Evolutionary conservation across 495 filamentous ascomycete species (phyloP), one percentile per base, ranked within the genome.

Genomic region (Penicillium herquei): DNA sequence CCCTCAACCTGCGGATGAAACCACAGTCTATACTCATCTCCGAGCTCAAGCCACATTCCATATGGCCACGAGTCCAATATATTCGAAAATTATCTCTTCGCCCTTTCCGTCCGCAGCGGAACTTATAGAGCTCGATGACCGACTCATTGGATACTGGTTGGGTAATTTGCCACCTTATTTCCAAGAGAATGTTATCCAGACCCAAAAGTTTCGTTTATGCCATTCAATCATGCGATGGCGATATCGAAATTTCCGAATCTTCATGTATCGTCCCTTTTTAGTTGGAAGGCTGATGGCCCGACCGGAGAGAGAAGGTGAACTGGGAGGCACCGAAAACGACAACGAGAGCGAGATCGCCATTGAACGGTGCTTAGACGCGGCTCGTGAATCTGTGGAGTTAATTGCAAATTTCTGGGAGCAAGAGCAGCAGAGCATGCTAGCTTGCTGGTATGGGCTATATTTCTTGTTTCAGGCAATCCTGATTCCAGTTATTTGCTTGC

Each of bases 371-470:
- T 40, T 63, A 13, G 51, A 58, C 18, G 52, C 55, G 32, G 56
- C 55, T 0, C 48, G 52, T 7, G 60, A 63, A 21, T 55, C 55
- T 9, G 60, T 63, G 7, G 52, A 56, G 18, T 44, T 63, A 1
- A 63, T 63, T 1, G 55, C 55, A 7, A 16, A 30, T 11, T 63
- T 58, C 49, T 63, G 60, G 60, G 7, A 12, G 42, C 50, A 54
- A 5, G 51, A 58, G 32, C 42, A 48, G 14, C 34, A 42, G 33
- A 58, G 26, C 21, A 58, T 55, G 52, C 58, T 65, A 58, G 55
- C 58, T 34, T 61, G 58, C 48, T 65, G 62, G 62, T 61, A 65
- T 33, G 62, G 55, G 6, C 45, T 65, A 6, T 61, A 65, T 40
- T 61, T 65, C 16, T 31, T 65, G 12, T 65, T 61, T 18, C 57